A percentile compares a stretch with the other conserved stretches of the same genome.
phyloP scores from a whole-genome alignment of 345 rosid species.

The Acer yangbiense region DNA sequence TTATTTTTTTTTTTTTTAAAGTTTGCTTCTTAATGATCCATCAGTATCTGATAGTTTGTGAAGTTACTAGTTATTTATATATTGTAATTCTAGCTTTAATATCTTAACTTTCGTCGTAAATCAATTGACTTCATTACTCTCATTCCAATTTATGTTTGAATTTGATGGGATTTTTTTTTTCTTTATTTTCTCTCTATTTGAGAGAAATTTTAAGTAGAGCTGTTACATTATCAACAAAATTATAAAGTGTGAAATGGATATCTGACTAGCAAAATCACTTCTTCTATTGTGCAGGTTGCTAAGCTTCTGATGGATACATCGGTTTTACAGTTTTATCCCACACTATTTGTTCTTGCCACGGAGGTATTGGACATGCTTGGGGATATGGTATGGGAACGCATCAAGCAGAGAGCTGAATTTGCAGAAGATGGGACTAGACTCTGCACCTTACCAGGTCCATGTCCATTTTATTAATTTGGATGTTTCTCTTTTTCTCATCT shows the following conservation, averaged over 20 bases:
- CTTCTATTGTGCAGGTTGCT: slow-evolving; percentile 62
- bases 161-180: neutral
- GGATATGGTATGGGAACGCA: slow-evolving; percentile 90
- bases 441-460: slow-evolving; percentile 60
- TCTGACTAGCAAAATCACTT: slow-evolving; percentile 8
- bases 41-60: neutral
- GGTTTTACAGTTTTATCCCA: slow-evolving; percentile 86
- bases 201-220: neutral
- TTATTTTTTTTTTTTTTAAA: neutral
- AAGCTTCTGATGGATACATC: slow-evolving; percentile 93
- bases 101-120: neutral
- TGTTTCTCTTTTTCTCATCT: slow-evolving; percentile 8
- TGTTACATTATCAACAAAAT: slow-evolving; percentile 7
- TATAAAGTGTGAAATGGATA: slow-evolving; percentile 3
- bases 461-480: neutral
- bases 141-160: neutral
- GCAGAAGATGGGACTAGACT: slow-evolving; percentile 59
- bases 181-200: neutral
- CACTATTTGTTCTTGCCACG: slow-evolving; percentile 77
- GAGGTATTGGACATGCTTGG: slow-evolving; percentile 91
- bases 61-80: neutral
- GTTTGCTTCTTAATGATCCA: neutral
- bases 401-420: slow-evolving; percentile 78
- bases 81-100: neutral
- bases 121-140: neutral